Evolutionary conservation across 345 rosid genomes (phyloP).

Genomic region (Iberis pinnata): DNA sequence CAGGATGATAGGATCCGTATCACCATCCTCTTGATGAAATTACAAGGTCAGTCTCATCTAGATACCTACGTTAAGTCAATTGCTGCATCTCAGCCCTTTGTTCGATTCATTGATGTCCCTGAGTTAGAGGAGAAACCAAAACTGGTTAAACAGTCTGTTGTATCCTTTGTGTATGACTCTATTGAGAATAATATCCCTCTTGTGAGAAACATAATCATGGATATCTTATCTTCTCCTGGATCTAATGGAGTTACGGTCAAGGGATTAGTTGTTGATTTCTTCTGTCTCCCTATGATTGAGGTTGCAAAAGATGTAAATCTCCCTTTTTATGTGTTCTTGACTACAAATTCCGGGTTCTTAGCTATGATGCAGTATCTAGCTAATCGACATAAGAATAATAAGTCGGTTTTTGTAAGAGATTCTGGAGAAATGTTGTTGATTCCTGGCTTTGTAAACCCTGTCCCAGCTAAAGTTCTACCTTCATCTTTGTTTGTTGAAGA

Average conservation of each 20-base stretch:
- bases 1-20: constrained; percentile 36
- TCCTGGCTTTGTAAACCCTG: constrained; percentile 27
- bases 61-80: constrained; percentile 23
- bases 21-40: constrained; percentile 23
- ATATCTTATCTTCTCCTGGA: too few species aligned
- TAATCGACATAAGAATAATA: neutral
- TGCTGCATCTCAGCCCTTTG: constrained; percentile 23
- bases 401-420: too few species aligned
- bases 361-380: constrained; percentile 25
- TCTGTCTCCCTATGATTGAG: constrained; percentile 40
- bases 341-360: constrained; percentile 40
- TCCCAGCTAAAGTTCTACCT: constrained; percentile 37
- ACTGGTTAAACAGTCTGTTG: constrained; percentile 15
- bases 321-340: constrained; percentile 48
- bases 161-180: constrained; percentile 12
- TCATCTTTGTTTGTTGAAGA: constrained; percentile 14
- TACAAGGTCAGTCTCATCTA: constrained; percentile 29
- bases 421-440: constrained; percentile 21
- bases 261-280: constrained; percentile 48
- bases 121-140: constrained; percentile 23
- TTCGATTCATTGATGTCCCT: constrained; percentile 26
- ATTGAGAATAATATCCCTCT: constrained; percentile 20
- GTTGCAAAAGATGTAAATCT: constrained; percentile 41
- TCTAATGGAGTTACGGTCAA: too few species aligned
- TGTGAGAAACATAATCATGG: constrained; percentile 16